phyloP scores from a whole-genome alignment of 352 stramenopile species.

The Phytophthora macrochlamydospora region DNA sequence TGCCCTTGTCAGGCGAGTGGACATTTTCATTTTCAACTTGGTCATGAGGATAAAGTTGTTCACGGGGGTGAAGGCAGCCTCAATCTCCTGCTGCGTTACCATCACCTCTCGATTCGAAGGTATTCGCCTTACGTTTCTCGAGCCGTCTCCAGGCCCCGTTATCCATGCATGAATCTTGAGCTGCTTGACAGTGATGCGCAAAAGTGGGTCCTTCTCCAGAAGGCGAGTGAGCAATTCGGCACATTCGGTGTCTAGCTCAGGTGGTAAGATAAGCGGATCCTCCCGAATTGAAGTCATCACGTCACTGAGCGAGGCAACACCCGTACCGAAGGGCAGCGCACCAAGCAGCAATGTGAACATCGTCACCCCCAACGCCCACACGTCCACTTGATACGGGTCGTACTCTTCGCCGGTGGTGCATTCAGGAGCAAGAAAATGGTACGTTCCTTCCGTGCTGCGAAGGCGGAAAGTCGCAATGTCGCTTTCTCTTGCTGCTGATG shows the following conservation, averaged over 20 bases:
- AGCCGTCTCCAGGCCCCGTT: background rate
- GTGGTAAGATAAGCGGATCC: conserved; percentile 49
- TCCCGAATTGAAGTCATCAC: conserved; percentile 80
- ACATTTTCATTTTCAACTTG: conserved; percentile 81
- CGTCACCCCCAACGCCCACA: conserved; percentile 85
- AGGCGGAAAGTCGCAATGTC: conserved; percentile 26
- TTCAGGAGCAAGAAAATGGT: conserved; percentile 86
- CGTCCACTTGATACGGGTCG: conserved; percentile 79
- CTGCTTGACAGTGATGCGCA: conserved; percentile 57
- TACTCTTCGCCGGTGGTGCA: conserved; percentile 79
- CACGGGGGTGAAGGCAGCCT: conserved; percentile 74
- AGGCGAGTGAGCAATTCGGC: conserved; percentile 47
- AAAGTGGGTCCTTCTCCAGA: conserved; percentile 62
- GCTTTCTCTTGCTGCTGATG: conserved; percentile 5
- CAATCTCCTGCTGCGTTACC: conserved; percentile 70
- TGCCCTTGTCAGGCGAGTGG: conserved; percentile 44
- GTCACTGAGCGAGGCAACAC: conserved; percentile 53
- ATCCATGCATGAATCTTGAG: conserved; percentile 68
- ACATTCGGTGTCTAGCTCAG: conserved; percentile 48
- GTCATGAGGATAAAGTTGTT: conserved; percentile 87
- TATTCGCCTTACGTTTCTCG: background rate
- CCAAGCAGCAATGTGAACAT: conserved; percentile 77
- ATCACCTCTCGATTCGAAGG: conserved; percentile 26
- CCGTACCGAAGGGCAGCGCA: conserved; percentile 70
- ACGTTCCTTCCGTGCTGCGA: conserved; percentile 86